These are phyloP conservation scores for Tuber calosporum DNA, from an alignment of 495 filamentous ascomycete genomes.

Conservation along the genomic window DNA sequence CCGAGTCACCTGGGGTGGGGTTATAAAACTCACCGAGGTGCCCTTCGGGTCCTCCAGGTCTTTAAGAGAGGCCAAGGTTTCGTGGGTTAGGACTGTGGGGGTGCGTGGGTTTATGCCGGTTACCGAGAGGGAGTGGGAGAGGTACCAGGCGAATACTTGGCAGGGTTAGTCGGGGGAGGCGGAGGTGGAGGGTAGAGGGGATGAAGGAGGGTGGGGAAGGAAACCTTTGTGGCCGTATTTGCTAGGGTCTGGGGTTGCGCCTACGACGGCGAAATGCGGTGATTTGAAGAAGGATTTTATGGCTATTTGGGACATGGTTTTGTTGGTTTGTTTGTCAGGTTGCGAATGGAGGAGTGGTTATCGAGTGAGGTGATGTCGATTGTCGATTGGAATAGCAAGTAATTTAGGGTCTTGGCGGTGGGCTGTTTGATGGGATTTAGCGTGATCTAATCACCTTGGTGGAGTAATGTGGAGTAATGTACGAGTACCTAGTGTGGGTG, in stretches of 20 bases:
- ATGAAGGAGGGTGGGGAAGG: background rate
- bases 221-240: conserved; percentile 90
- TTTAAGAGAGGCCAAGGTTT: conserved; percentile 59
- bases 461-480: no score
- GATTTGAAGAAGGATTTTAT: conserved; percentile 77
- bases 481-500: background rate
- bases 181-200: conserved; percentile 6
- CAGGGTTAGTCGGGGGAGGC: conserved; percentile 12
- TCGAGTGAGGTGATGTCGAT: background rate
- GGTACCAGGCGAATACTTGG: conserved; percentile 79
- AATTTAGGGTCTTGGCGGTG: background rate
- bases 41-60: conserved; percentile 57
- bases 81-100: conserved; percentile 54
- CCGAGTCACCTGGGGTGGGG: conserved; percentile 67
- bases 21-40: conserved; percentile 79
- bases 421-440: background rate
- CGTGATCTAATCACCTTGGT: background rate
- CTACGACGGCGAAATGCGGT: conserved; percentile 79
- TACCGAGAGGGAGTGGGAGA: conserved; percentile 63
- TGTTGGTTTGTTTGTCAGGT: background rate
- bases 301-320: conserved; percentile 50
- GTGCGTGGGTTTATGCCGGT: conserved; percentile 74
- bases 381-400: background rate
- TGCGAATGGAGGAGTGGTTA: background rate
- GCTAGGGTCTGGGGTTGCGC: conserved; percentile 70